These are phyloP conservation scores for Astrothelium macrocarpum DNA, from an alignment of 495 filamentous ascomycete species.

Conservation along the genomic window DNA sequence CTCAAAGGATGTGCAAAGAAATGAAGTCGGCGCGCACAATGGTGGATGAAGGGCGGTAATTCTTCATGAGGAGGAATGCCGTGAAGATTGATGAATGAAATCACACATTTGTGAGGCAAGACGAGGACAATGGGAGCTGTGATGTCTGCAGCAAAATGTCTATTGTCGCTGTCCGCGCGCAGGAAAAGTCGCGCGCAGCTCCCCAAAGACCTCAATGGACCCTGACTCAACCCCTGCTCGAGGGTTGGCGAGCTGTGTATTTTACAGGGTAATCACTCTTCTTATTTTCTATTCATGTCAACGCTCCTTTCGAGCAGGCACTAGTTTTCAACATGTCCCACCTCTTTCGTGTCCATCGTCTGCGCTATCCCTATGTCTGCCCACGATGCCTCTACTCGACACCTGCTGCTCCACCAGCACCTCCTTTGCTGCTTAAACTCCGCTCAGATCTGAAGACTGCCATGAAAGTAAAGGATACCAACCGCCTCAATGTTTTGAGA, in stretches of 20 bases:
- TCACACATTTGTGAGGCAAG: not conserved
- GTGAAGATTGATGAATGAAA: not conserved
- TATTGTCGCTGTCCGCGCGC: conserved; percentile 2
- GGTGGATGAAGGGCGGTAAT: not conserved
- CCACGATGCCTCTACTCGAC: conserved; percentile 23
- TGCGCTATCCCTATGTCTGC: conserved; percentile 3
- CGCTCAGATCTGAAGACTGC: conserved; percentile 51
- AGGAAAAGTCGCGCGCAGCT: conserved; percentile 3
- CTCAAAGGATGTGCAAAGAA: not conserved
- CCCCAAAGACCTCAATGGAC: not conserved
- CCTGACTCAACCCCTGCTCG: conserved; percentile 35
- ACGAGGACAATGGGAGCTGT: not conserved
- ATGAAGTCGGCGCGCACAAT: not conserved
- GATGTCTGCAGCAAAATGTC: not conserved
- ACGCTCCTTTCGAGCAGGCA: not conserved
- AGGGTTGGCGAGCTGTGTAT: conserved; percentile 8
- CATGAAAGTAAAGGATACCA: conserved; percentile 51
- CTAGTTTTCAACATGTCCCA: not conserved
- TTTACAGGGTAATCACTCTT: not conserved
- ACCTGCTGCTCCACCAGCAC: conserved; percentile 22
- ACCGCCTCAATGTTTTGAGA: conserved; percentile 48
- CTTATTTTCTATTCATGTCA: conserved; percentile 12
- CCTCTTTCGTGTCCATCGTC: not conserved
- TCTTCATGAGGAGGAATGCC: not conserved
- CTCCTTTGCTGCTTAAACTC: conserved; percentile 37